Evolutionary conservation across 257 asterid genomes (phyloP).

Genomic region (Przewalskia tangutica): DNA sequence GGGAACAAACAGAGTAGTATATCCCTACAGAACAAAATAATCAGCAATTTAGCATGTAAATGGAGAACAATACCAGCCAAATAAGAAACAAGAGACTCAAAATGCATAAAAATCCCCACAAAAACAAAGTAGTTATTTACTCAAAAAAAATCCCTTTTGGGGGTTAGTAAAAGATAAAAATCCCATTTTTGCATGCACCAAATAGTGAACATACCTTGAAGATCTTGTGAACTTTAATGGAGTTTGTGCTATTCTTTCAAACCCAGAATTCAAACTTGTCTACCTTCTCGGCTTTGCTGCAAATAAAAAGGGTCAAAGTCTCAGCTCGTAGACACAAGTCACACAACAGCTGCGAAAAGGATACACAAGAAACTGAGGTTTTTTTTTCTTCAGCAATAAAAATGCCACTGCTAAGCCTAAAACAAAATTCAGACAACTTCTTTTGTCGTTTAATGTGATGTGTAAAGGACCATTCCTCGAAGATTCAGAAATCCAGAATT

Average conservation of each 20-base stretch:
- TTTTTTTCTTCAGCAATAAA: background rate
- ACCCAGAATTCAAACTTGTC: background rate
- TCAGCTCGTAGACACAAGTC: background rate
- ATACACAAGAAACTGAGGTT: background rate
- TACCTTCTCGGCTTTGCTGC: background rate
- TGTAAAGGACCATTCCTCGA: background rate
- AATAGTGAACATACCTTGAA: background rate
- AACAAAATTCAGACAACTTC: background rate
- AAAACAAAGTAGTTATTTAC: no score
- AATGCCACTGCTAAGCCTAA: background rate
- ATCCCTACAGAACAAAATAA: no score
- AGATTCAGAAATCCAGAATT: no score
- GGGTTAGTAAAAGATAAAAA: background rate
- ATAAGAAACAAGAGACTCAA: no score
- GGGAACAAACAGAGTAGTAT: no score
- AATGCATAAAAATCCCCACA: no score
- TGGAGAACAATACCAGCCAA: no score
- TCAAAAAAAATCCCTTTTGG: background rate
- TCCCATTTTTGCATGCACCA: background rate
- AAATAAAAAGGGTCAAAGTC: background rate
- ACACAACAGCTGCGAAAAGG: background rate
- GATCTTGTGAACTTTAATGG: background rate
- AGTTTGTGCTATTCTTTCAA: background rate
- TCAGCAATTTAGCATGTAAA: no score
- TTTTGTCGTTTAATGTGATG: background rate